Base-by-base conservation (phyloP, 345 rosid species). In the Raphanus raphanistrum region DNA sequence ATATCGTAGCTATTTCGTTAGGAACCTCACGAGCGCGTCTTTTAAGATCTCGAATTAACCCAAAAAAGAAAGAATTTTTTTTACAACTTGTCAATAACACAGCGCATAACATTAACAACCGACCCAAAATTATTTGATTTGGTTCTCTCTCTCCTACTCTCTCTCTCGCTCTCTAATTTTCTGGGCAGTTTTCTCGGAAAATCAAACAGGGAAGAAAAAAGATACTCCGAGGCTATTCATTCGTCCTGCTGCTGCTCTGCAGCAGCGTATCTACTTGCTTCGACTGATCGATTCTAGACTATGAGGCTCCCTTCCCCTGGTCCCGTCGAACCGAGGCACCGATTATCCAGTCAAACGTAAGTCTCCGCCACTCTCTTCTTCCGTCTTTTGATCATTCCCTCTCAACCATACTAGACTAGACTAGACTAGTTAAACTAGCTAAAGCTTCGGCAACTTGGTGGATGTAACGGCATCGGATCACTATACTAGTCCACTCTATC, bases 321-420 rank as follows among this genome's bases (percentile, higher is more conserved):
- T 70, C 73, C 89, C 70, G 71, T 84, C 6, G 92, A 90, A 77
- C 83, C 85, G n/a, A 70, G 92, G 72, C 96, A 62, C 82, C 96
- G 92, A 33, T 28, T 85, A 60, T 86, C 87, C 61, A 15, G 84
- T 85, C 75, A 84, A 13, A 27, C 68, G 88, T 90, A 68, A 76
- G 84, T 82, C 59, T 73, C 63, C 52, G 33, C 15, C 63, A 70
- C 82, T 62, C 74, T 55, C 64, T 63, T 64, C 38, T 81, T 63
- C 59, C 66, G 61, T 13, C 68, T 35, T 67, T 26, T 70, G 33
- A 26, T 26, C 62, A 57, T 57, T 3, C n/a, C n/a, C 35, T 36
- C 36, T 25, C 8, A 32, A 10, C 63, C 31, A 6, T 2, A 41
- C 48, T 41, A 38, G 3, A 11, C 52, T 45, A 12, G 52, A 8